Base-by-base conservation (phyloP, 2,329 filamentous ascomycete species). In the Microcyclosporella mali region DNA sequence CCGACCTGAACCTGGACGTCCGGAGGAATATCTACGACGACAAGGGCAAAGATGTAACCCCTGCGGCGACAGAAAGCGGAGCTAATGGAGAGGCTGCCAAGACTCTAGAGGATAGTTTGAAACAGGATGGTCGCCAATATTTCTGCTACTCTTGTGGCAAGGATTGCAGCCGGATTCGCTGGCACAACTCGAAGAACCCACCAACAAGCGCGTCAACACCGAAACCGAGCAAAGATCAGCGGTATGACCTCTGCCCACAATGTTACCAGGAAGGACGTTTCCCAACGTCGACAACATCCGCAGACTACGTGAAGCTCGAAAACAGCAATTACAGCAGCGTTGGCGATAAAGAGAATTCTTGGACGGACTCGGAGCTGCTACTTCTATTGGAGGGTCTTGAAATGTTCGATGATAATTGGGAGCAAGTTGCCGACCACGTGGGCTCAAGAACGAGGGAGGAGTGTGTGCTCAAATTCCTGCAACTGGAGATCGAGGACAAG, bases 401-500 rank as follows among this genome's bases (percentile, higher is more conserved):
- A 68, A 79, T 84, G 56, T 95, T 90, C 57, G 90, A 97, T 52
- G 90, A 97, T 48, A 88, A 97, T 67, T 98, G 92, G 92, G 84
- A 85, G 45, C 81, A 87, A 57, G 89, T 98, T 53, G 83, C 94
- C 1, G 88, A 90, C 50, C 86, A 95, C 59, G 92, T 98, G 33
- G 85, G 85, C 37, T 94, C 88, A 2, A 82, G 90, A 47, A 95
- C 88, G 1, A 78, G 88, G 40, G 94, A 98, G 65, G 90, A 98
- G 69, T 98, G 92, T 64, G 90, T 97, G 12, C 76, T 97, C 56
- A 92, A 95, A 63, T 98, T 98, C 71, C 67, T 98, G 51, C 88
- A 95, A 61, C 74, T 98, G 28, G 90, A 95, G 55, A 98, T 98
- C 49, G 92, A 97, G 65, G 90, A 95, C 70, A 94, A 94, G 64